These are phyloP conservation scores for Pezicula radicicola DNA, from an alignment of 2,329 filamentous ascomycete genomes.

Conservation along the genomic window DNA sequence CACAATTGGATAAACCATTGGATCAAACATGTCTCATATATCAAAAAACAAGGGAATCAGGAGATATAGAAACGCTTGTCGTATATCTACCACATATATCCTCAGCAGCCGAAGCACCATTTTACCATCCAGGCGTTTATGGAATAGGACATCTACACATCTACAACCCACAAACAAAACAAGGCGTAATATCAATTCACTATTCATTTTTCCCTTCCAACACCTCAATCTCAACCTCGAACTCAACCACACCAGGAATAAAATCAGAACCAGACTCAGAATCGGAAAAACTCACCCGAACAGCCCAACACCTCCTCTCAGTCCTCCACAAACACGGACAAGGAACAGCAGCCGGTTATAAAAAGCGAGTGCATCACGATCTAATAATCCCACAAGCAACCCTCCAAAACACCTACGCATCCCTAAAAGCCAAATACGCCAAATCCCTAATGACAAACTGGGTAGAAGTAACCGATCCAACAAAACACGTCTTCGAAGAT, in stretches of 20 bases:
- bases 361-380: slow-evolving; percentile 83
- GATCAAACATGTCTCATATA: slow-evolving; percentile 84
- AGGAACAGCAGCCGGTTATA: slow-evolving; percentile 62
- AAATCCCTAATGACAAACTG: slow-evolving; percentile 67
- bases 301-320: slow-evolving; percentile 65
- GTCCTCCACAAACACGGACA: slow-evolving; percentile 72
- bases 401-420: slow-evolving; percentile 79
- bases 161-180: slow-evolving; percentile 42
- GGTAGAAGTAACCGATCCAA: slow-evolving; percentile 83
- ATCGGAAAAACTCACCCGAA: slow-evolving; percentile 55
- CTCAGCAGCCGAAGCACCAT: slow-evolving; percentile 65
- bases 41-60: slow-evolving; percentile 25
- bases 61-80: slow-evolving; percentile 50
- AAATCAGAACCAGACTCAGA: slow-evolving; percentile 18
- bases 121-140: slow-evolving; percentile 79
- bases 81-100: slow-evolving; percentile 75
- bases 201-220: slow-evolving; percentile 48
- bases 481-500: slow-evolving; percentile 95
- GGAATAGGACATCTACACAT: slow-evolving; percentile 75
- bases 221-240: no score
- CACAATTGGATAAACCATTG: slow-evolving; percentile 68
- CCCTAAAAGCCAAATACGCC: slow-evolving; percentile 78
- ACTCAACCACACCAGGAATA: no score
- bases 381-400: slow-evolving; percentile 70
- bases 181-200: slow-evolving; percentile 56